Conservation (phyloP, 73 alveolate genomes). For the Stentor coeruleus region DNA sequence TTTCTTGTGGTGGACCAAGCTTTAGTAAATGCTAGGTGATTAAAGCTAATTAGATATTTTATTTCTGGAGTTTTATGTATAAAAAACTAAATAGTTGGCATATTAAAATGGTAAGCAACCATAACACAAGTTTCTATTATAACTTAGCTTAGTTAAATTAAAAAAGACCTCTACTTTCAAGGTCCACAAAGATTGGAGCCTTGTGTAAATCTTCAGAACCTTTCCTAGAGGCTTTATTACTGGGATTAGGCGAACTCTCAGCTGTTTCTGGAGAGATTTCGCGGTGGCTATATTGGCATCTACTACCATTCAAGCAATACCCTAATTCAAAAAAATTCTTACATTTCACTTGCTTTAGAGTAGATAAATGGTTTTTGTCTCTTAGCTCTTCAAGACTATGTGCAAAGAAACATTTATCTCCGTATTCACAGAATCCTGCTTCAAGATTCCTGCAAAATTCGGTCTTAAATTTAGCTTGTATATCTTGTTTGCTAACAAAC, state of each 20-base stretch:
- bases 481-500: too few relatives aligned
- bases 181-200: too few relatives aligned
- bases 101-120: too few relatives aligned
- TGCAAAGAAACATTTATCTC: constrained; percentile 86
- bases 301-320: neutral
- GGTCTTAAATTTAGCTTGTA: constrained; percentile 61
- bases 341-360: neutral
- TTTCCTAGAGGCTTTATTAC: neutral
- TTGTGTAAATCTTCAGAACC: constrained; percentile 1
- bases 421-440: constrained; percentile 69
- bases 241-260: neutral
- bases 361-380: neutral
- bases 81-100: too few relatives aligned
- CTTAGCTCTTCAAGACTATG: constrained; percentile 81
- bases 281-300: neutral
- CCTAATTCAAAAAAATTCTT: constrained; percentile 15
- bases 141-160: too few relatives aligned
- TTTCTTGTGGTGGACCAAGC: neutral
- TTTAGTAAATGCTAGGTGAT: constrained; percentile 15
- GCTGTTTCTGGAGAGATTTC: neutral
- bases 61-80: too few relatives aligned
- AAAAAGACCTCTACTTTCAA: too few relatives aligned
- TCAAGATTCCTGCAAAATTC: constrained; percentile 76
- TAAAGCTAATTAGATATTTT: too few relatives aligned
- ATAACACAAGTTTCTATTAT: too few relatives aligned